Percentiles rank a stretch among this genome's conserved stretches.
Conservation (phyloP, 805 yeast genomes). For the Saturnispora silvae region DNA sequence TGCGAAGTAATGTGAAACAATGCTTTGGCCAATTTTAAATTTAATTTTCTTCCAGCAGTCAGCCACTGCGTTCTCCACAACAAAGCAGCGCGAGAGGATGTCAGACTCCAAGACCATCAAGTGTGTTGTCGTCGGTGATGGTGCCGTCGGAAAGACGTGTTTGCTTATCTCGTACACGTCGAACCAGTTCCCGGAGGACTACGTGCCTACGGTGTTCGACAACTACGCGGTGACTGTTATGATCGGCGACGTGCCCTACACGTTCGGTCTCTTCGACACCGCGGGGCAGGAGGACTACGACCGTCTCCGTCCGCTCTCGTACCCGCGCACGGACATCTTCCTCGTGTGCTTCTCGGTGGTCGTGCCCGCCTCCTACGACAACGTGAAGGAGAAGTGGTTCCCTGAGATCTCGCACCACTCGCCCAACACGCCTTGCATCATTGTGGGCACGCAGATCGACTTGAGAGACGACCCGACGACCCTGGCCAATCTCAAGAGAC, state of each 20-base stretch:
- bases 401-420: conserved; percentile 94
- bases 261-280: conserved; percentile 94
- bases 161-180: conserved; percentile 92
- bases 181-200: conserved; percentile 94
- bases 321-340: conserved; percentile 95
- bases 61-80: too few relatives aligned
- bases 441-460: conserved; percentile 96
- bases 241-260: conserved; percentile 97
- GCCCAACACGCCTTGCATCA: conserved; percentile 93
- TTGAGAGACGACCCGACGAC: conserved; percentile 88
- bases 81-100: too few relatives aligned
- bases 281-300: conserved; percentile 99
- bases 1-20: too few relatives aligned
- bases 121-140: conserved; percentile 98
- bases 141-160: conserved; percentile 99
- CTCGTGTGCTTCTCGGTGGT: conserved; percentile 93
- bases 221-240: conserved; percentile 90
- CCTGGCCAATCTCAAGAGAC: conserved; percentile 81
- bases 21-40: too few relatives aligned
- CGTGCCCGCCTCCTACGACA: conserved; percentile 94
- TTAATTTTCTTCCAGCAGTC: too few relatives aligned
- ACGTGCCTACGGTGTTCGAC: conserved; percentile 97
- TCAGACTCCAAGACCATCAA: conserved; percentile 38
- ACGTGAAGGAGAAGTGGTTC: conserved; percentile 97
- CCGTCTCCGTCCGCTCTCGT: conserved; percentile 89